These are phyloP conservation scores for Galerina sulciceps DNA, from an alignment of 768 basidiomycete genomes.

Conservation along the genomic window DNA sequence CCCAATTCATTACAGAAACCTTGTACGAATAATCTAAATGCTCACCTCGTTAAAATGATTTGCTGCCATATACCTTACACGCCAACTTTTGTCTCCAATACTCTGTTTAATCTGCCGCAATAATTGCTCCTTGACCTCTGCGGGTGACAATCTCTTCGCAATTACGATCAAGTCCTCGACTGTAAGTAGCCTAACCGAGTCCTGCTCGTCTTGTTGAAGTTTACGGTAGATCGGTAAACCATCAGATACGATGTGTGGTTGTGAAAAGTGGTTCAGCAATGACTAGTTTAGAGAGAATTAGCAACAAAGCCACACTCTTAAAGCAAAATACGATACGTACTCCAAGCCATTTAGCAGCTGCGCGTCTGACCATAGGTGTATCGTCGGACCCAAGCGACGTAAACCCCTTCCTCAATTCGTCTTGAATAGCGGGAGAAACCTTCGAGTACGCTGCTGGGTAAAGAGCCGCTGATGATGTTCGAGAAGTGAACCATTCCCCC, in stretches of 20 bases:
- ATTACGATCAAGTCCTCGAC: constrained; percentile 96
- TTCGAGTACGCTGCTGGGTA: constrained; percentile 90
- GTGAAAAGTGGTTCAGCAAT: constrained; percentile 77
- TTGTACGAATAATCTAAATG: background rate
- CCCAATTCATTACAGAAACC: constrained; percentile 2
- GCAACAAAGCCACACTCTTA: constrained; percentile 1
- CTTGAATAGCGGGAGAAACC: constrained; percentile 73
- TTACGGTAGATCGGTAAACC: constrained; percentile 91
- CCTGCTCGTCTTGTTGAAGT: constrained; percentile 95
- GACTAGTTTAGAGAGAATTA: constrained; percentile 51
- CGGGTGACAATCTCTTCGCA: constrained; percentile 78
- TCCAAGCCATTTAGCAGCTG: constrained; percentile 95
- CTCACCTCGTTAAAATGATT: constrained; percentile 93
- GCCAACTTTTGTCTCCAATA: constrained; percentile 96
- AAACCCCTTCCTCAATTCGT: constrained; percentile 88
- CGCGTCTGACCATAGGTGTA: constrained; percentile 97
- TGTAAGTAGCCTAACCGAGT: constrained; percentile 94
- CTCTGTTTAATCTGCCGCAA: constrained; percentile 87
- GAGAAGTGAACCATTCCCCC: constrained; percentile 99
- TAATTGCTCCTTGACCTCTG: constrained; percentile 91
- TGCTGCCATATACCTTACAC: constrained; percentile 98
- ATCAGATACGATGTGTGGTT: constrained; percentile 82
- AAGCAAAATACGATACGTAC: constrained; percentile 51
- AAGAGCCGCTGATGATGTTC: constrained; percentile 93
- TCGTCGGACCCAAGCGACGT: constrained; percentile 86